Percentiles rank a stretch among this genome's conserved stretches.
These are phyloP conservation scores for Thalassiosira livingstoniorum DNA, from an alignment of 352 stramenopile genomes.

Conservation along the genomic window DNA sequence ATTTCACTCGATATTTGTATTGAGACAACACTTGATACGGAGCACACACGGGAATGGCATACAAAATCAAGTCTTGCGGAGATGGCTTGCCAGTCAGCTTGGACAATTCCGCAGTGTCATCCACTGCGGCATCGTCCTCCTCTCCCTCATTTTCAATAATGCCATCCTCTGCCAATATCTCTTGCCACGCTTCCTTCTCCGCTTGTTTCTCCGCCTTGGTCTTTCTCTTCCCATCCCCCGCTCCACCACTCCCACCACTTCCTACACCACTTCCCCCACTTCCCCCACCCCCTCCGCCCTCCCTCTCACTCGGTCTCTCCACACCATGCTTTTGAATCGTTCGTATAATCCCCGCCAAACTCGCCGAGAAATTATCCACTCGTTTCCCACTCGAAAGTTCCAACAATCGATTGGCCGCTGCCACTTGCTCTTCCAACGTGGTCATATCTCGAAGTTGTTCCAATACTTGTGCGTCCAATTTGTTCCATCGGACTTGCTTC, in stretches of 20 bases:
- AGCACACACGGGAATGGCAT: constrained; percentile 80
- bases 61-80: constrained; percentile 74
- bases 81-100: constrained; percentile 80
- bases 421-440: constrained; percentile 62
- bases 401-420: constrained; percentile 72
- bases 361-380: constrained; percentile 84
- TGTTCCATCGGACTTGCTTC: constrained; percentile 81
- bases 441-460: constrained; percentile 76
- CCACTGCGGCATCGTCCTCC: constrained; percentile 53
- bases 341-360: constrained; percentile 82
- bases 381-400: constrained; percentile 65
- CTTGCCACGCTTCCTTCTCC: constrained; percentile 76
- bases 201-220: constrained; percentile 79
- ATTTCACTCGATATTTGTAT: constrained; percentile 82
- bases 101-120: constrained; percentile 77
- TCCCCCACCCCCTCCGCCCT: too few relatives aligned
- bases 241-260: too few relatives aligned
- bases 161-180: constrained; percentile 79
- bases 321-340: constrained; percentile 79
- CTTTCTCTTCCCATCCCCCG: constrained; percentile 69
- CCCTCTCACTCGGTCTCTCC: constrained; percentile 25
- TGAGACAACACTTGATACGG: constrained; percentile 81
- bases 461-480: constrained; percentile 82
- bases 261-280: too few relatives aligned
- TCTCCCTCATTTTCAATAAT: constrained; percentile 68